Evolutionary conservation across 768 basidiomycete species (phyloP), one percentile per base, ranked within the genome.

Genomic region (Lentinula sp.): DNA sequence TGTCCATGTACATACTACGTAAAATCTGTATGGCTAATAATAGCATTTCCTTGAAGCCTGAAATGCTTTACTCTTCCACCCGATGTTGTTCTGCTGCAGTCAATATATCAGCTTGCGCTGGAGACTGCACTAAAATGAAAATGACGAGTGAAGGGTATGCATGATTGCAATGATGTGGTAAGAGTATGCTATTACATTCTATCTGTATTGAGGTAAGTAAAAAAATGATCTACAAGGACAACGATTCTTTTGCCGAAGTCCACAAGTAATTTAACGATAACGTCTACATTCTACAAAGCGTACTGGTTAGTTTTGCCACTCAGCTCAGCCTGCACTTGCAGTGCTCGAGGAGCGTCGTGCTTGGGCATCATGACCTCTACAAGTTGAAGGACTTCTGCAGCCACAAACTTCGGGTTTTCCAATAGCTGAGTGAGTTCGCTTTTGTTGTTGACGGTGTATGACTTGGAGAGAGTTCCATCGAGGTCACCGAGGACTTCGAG

Each of bases 321-420:
- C 61, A 84, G 70, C 72, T 83, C 84, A 0, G 83, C 77, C 66
- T 86, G 82, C 56, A 78, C 71, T 66, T 80, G 75, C 63, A 93
- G 74, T 39, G 83, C 80, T 39, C 77, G 73, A 3, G 93, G 93
- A 0, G 90, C 89, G 70, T 95, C 93, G 32, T 80, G 72, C 63
- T 78, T 80, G 28, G 77, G 81, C 89, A 95, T 91, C 61, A 86
- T 72, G 8, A 95, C 82, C 73, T 95, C 93, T 15, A 94, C 87
- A 37, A 94, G 74, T 67, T 92, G 90, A 55, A 91, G 85, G 72
- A 82, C 83, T 58, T 85, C 77, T 3, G 88, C 85, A 20, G 67
- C 76, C 2, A 77, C 81, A 68, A 97, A 95, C 7, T 74, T 69
- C 2, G 74, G 61, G 68, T 90, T 79, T 4, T 84, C 78, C 61